Evolutionary conservation across 768 basidiomycete species (phyloP).

Genomic region (Boletus bicolor): DNA sequence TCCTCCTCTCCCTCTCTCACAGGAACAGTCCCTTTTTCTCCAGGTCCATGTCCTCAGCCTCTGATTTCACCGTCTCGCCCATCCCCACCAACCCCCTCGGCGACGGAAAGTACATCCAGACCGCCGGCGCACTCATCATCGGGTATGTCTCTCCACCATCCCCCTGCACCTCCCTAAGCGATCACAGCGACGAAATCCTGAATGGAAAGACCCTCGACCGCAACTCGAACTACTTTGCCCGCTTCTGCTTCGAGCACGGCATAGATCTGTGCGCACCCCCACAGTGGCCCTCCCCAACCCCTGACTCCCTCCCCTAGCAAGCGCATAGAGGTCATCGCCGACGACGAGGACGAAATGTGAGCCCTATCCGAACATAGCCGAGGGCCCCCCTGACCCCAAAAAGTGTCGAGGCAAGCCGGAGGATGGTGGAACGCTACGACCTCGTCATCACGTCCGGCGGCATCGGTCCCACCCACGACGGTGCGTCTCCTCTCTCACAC

Average conservation of each 20-base stretch:
- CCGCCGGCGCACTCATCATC: constrained; percentile 73
- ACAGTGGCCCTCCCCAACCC: not conserved
- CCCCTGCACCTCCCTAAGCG: not conserved
- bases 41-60: not conserved
- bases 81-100: not conserved
- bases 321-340: constrained; percentile 87
- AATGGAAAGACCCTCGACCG: constrained; percentile 87
- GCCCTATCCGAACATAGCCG: not conserved
- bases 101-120: constrained; percentile 46
- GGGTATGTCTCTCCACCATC: constrained; percentile 44
- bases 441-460: constrained; percentile 90
- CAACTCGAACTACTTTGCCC: constrained; percentile 84
- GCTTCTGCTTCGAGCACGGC: constrained; percentile 85
- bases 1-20: not conserved
- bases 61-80: not conserved
- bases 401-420: constrained; percentile 80
- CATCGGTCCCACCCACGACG: constrained; percentile 89
- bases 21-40: not conserved
- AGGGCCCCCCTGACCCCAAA: not conserved
- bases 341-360: constrained; percentile 85
- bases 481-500: constrained; percentile 36
- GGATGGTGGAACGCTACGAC: constrained; percentile 81
- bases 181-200: constrained; percentile 77
- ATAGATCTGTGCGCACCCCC: constrained; percentile 58
- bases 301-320: constrained; percentile 45